These are phyloP conservation scores for Trichaptum fuscoviolaceum DNA, from an alignment of 768 basidiomycete species.

Conservation along the genomic window DNA sequence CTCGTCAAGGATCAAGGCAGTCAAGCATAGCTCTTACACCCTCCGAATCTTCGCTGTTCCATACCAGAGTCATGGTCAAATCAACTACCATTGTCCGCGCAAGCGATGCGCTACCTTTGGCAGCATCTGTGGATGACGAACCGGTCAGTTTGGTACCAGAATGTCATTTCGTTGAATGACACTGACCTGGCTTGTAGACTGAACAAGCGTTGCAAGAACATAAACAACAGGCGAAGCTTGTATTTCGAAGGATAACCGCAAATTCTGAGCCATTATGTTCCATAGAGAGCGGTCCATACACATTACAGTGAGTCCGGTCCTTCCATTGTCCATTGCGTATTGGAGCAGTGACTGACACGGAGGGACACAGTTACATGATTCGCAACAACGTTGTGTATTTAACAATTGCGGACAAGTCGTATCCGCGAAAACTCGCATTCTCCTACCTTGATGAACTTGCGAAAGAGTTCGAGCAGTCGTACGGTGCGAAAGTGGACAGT, in stretches of 20 bases:
- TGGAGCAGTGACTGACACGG: neutral
- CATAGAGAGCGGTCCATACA: constrained; percentile 92
- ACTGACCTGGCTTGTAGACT: constrained; percentile 48
- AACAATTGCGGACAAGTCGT: constrained; percentile 93
- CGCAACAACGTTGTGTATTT: constrained; percentile 91
- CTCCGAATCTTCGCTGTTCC: constrained; percentile 7
- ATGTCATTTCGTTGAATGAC: neutral
- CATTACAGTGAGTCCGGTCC: constrained; percentile 76
- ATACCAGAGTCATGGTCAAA: constrained; percentile 58
- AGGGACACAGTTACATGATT: constrained; percentile 77
- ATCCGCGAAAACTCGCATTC: constrained; percentile 95
- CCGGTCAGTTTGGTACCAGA: constrained; percentile 47
- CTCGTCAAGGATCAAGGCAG: neutral
- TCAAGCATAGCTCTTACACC: neutral
- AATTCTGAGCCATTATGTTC: constrained; percentile 95
- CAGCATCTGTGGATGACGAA: constrained; percentile 96
- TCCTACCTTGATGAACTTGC: constrained; percentile 95
- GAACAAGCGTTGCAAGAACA: constrained; percentile 93
- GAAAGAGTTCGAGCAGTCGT: constrained; percentile 91
- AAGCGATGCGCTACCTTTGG: constrained; percentile 82
- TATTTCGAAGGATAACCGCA: constrained; percentile 89
- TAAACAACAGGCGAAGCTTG: constrained; percentile 96
- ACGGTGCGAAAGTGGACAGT: constrained; percentile 89
- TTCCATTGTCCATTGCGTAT: constrained; percentile 4
- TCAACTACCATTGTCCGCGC: constrained; percentile 85